phyloP scores from a whole-genome alignment of 2,329 filamentous ascomycete genomes.

The Nemania abortiva region DNA sequence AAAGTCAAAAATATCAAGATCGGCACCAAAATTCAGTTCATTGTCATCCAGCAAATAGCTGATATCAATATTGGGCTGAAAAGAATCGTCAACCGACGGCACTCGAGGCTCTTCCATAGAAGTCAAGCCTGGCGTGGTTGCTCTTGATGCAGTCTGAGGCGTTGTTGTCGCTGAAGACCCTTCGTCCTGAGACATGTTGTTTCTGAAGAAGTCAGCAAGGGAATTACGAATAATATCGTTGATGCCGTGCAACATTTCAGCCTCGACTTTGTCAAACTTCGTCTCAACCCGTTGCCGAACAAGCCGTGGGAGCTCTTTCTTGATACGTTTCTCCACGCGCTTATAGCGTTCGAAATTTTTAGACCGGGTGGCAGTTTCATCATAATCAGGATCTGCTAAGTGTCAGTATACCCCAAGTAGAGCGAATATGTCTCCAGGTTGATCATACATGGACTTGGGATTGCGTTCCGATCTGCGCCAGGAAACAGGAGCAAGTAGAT shows the following conservation, averaged over 20 bases:
- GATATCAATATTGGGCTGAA: conserved; percentile 38
- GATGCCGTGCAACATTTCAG: conserved; percentile 44
- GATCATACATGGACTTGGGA: conserved; percentile 51
- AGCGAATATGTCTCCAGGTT: not conserved
- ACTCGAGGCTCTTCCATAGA: conserved; percentile 18
- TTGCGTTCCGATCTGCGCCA: conserved; percentile 43
- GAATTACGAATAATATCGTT: conserved; percentile 47
- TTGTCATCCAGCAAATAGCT: conserved; percentile 39
- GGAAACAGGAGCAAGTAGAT: conserved; percentile 52
- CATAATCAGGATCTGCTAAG: conserved; percentile 45
- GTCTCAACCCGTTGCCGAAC: conserved; percentile 47
- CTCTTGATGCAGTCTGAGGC: conserved; percentile 43
- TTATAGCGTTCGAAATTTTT: conserved; percentile 43
- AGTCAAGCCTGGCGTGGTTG: conserved; percentile 34
- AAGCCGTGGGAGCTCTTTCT: conserved; percentile 46
- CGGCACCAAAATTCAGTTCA: conserved; percentile 7
- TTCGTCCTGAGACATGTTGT: conserved; percentile 40
- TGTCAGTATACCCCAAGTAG: conserved; percentile 30
- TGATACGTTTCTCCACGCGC: conserved; percentile 45
- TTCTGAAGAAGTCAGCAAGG: conserved; percentile 46
- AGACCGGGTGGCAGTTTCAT: conserved; percentile 39
- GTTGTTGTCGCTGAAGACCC: conserved; percentile 41
- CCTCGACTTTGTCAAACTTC: conserved; percentile 46
- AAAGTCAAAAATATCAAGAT: conserved; percentile 35
- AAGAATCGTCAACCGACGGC: conserved; percentile 18